Evolutionary conservation across 2,329 filamentous ascomycete species (phyloP).

Genomic region (Lasiodiplodia sp.): DNA sequence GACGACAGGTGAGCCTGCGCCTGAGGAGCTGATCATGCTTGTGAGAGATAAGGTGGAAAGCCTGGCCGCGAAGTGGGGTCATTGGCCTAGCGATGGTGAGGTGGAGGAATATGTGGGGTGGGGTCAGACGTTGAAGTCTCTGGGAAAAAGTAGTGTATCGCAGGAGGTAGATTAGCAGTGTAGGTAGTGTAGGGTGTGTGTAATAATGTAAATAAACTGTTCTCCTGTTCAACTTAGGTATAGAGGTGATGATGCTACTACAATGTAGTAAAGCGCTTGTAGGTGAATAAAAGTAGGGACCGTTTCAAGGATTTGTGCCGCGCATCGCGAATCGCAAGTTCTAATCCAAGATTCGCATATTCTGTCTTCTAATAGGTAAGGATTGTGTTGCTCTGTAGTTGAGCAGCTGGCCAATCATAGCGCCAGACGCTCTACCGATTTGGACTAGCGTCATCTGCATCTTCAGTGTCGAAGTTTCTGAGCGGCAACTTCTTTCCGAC

Average conservation of each 20-base stretch:
- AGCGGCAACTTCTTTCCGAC: slow-evolving; percentile 24
- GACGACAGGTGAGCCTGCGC: slow-evolving; percentile 27
- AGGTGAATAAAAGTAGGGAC: too few species aligned
- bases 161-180: too few species aligned
- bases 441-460: not conserved
- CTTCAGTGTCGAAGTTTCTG: slow-evolving; percentile 8
- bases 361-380: too few species aligned
- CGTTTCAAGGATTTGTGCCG: too few species aligned
- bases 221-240: not conserved
- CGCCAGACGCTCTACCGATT: not conserved
- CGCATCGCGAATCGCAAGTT: too few species aligned
- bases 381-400: not conserved
- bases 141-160: too few species aligned
- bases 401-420: not conserved
- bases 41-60: slow-evolving; percentile 44
- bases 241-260: too few species aligned
- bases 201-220: not conserved
- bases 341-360: too few species aligned
- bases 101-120: slow-evolving; percentile 42
- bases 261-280: too few species aligned
- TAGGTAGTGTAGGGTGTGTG: not conserved
- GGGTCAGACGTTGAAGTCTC: not conserved
- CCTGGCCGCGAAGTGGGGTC: slow-evolving; percentile 48
- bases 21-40: slow-evolving; percentile 43
- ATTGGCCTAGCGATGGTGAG: slow-evolving; percentile 54